Conservation (phyloP, 371 early-diverging fungal species). For the Rhizopus delemar region DNA sequence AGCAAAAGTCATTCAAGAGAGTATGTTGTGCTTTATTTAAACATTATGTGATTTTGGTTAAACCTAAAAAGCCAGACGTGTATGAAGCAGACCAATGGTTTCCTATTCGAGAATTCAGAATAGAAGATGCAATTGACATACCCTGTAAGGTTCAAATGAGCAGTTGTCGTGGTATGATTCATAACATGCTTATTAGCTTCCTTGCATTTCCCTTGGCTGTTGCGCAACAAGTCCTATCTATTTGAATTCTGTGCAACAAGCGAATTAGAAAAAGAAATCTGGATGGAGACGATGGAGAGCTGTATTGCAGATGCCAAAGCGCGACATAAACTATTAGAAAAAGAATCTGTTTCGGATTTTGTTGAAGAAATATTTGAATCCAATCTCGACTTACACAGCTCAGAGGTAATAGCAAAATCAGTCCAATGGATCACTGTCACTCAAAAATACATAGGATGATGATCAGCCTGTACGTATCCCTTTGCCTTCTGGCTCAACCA, state of each 20-base stretch:
- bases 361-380: constrained; percentile 28
- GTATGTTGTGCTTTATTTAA: constrained; percentile 58
- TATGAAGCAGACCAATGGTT: constrained; percentile 62
- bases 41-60: constrained; percentile 56
- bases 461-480: constrained; percentile 3
- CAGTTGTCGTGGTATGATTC: too few species aligned
- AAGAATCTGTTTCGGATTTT: constrained; percentile 7
- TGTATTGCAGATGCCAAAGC: constrained; percentile 21
- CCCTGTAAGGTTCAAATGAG: constrained; percentile 17
- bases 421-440: background rate
- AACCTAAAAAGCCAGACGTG: constrained; percentile 47
- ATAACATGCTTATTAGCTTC: background rate
- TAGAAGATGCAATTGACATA: constrained; percentile 34
- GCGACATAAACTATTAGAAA: background rate
- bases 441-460: too few species aligned
- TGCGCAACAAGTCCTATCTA: constrained; percentile 14
- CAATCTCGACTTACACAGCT: constrained; percentile 18
- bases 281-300: constrained; percentile 18
- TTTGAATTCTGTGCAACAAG: constrained; percentile 24
- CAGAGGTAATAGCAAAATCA: background rate
- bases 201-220: constrained; percentile 15
- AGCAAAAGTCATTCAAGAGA: constrained; percentile 24
- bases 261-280: constrained; percentile 21
- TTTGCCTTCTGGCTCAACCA: constrained; percentile 20
- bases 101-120: constrained; percentile 54